A percentile compares a stretch with the other conserved stretches of the same genome.
Evolutionary conservation across 345 rosid species (phyloP).

Genomic region (Physaria fendleri): DNA sequence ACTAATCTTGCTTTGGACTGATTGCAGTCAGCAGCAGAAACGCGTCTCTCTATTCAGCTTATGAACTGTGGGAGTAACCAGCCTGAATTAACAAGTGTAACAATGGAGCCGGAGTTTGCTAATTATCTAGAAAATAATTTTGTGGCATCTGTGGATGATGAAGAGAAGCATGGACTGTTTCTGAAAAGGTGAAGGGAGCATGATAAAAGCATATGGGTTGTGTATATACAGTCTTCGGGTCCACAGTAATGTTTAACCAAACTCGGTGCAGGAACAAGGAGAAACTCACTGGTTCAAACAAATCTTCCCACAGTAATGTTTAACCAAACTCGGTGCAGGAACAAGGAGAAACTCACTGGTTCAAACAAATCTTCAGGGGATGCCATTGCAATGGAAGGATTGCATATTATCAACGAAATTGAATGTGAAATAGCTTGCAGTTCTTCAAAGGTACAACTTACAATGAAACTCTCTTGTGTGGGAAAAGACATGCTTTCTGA

Average conservation of each 20-base stretch:
- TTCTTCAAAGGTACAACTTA: conserved; percentile 71
- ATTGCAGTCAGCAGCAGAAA: conserved; percentile 61
- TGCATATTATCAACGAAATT: conserved; percentile 58
- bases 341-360: conserved; percentile 34
- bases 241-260: conserved; percentile 7
- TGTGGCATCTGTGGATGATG: conserved; percentile 49
- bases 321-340: conserved; percentile 46
- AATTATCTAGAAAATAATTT: conserved; percentile 67
- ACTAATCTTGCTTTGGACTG: conserved; percentile 1
- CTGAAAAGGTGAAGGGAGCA: conserved; percentile 54
- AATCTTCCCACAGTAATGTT: conserved; percentile 28
- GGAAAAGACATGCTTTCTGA: neutral
- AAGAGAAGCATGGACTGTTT: conserved; percentile 61
- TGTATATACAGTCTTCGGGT: conserved; percentile 1
- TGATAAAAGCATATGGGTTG: neutral
- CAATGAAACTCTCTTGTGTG: neutral
- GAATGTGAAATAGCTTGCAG: conserved; percentile 75
- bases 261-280: conserved; percentile 57
- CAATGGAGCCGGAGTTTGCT: conserved; percentile 74
- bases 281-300: conserved; percentile 33
- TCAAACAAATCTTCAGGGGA: conserved; percentile 35
- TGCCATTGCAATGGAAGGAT: conserved; percentile 48
- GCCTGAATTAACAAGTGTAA: conserved; percentile 73
- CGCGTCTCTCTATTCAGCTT: conserved; percentile 69
- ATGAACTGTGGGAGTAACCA: conserved; percentile 80